Evolutionary conservation across 2,329 filamentous ascomycete species (phyloP).

Genomic region (Thielaviopsis musarum): DNA sequence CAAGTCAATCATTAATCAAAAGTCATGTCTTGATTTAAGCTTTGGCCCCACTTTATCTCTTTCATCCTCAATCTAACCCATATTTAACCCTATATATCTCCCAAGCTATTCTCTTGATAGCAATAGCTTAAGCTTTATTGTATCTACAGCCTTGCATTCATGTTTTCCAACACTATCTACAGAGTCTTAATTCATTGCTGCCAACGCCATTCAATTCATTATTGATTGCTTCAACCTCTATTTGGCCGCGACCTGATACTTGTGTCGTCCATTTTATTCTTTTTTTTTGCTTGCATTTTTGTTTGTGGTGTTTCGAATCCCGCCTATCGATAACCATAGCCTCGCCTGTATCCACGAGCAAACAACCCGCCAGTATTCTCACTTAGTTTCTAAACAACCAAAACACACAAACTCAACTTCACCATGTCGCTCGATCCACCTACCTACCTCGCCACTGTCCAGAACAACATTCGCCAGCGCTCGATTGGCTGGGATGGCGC

Average conservation of each 20-base stretch:
- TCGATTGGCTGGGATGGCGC: slow-evolving; percentile 97
- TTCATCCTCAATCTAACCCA: background rate
- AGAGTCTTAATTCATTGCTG: too few relatives aligned
- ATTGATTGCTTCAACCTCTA: background rate
- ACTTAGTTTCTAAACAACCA: background rate
- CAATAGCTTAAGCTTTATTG: too few relatives aligned
- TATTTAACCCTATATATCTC: too few relatives aligned
- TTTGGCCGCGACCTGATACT: background rate
- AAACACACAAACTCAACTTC: background rate
- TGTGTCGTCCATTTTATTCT: background rate
- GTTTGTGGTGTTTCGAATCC: background rate
- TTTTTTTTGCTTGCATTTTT: background rate
- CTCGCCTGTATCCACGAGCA: background rate
- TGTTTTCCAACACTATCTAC: background rate
- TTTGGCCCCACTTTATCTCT: background rate
- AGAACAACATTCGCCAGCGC: slow-evolving; percentile 91
- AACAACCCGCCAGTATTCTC: background rate
- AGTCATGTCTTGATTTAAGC: background rate
- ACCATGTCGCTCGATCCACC: slow-evolving; percentile 82
- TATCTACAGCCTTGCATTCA: background rate
- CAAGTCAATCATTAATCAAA: too few relatives aligned
- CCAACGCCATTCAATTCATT: background rate
- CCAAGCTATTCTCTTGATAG: too few relatives aligned
- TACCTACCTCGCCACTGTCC: slow-evolving; percentile 67
- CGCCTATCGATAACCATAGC: background rate